Evolutionary conservation across 352 stramenopile genomes (phyloP), one percentile per base, ranked within the genome.

Genomic region (Globisporangium carolinianum): DNA sequence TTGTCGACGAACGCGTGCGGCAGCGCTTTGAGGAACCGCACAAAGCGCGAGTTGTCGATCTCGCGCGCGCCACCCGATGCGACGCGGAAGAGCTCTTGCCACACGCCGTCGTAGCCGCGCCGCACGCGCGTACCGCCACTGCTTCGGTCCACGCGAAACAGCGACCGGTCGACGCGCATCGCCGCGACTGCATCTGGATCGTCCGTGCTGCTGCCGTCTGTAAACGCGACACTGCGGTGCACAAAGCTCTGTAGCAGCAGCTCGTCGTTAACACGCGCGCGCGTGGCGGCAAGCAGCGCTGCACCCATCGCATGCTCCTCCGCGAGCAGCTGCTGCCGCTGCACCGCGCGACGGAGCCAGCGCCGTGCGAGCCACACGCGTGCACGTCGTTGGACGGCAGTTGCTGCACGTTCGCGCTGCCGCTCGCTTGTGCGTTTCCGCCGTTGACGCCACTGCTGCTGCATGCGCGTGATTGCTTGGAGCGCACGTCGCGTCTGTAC

Each of bases 41-140:
- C 61, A 18, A 88, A 88, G 53, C 72, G 70, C 42, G 80, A 87
- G 55, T 80, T 86, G 59, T 87, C 76, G 54, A 90, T 86, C 55
- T 88, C 77, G 6, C 64, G 38, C 4, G 60, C 65, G 18, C 73
- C 74, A 1, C 76, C 78, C 1, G 71, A 69, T 5, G 75, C 68
- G 47, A 78, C 67, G 12, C 70, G 72, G 60, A 77, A 90, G 6
- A 90, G 47, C 35, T 87, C 68, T 41, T 90, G 80, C 80, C 80
- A 90, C 32, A 87, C 59, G 1, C 80, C 80, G 18, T 87, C 72
- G 49, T 82, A 88, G 1, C 80, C 80, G 46, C 68, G 71, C 8
- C 76, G 69, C 24, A 72, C 83, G 77, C 77, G 86, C 9, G 12
- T 8, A 0, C 15, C 53, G 18, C 6, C 58, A 63, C 37, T 69